Evolutionary conservation across 2,329 filamentous ascomycete genomes (phyloP).

Genomic region (Chlorencoelia australis): DNA sequence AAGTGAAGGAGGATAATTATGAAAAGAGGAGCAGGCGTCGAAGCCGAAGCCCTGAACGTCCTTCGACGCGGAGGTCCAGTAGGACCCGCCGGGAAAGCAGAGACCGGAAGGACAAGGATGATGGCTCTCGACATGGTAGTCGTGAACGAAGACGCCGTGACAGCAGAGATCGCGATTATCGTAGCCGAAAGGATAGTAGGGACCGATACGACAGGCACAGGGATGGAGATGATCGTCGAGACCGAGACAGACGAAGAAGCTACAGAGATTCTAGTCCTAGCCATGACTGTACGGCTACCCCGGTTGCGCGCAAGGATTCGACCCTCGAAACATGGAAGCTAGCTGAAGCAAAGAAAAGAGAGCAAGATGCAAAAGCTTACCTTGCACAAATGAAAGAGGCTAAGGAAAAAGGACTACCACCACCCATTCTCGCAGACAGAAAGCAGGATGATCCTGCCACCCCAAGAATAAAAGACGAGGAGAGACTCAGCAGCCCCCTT

Average conservation of each 20-base stretch:
- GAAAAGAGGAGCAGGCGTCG: slow-evolving; percentile 10
- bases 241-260: slow-evolving; percentile 18
- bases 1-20: slow-evolving; percentile 8
- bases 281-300: slow-evolving; percentile 12
- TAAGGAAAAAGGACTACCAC: slow-evolving; percentile 45
- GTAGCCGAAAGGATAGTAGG: slow-evolving; percentile 17
- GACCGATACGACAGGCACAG: slow-evolving; percentile 25
- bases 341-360: slow-evolving; percentile 50
- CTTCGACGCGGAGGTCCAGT: slow-evolving; percentile 4
- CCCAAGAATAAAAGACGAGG: slow-evolving; percentile 14
- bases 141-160: slow-evolving; percentile 22
- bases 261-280: slow-evolving; percentile 18
- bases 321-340: slow-evolving; percentile 37
- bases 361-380: slow-evolving; percentile 55
- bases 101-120: slow-evolving; percentile 2
- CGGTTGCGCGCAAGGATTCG: slow-evolving; percentile 5
- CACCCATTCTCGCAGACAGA: slow-evolving; percentile 33
- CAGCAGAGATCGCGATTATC: slow-evolving; percentile 22
- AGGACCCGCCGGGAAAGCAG: slow-evolving; percentile 12
- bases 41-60: slow-evolving; percentile 1
- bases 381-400: slow-evolving; percentile 52
- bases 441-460: slow-evolving; percentile 10
- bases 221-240: slow-evolving; percentile 11
- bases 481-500: slow-evolving; percentile 14
- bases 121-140: no score